A percentile compares a stretch with the other conserved stretches of the same genome.
Evolutionary conservation across 192 early-diverging fungal species (phyloP).

Genomic region (Chytriomyces hyalinus): DNA sequence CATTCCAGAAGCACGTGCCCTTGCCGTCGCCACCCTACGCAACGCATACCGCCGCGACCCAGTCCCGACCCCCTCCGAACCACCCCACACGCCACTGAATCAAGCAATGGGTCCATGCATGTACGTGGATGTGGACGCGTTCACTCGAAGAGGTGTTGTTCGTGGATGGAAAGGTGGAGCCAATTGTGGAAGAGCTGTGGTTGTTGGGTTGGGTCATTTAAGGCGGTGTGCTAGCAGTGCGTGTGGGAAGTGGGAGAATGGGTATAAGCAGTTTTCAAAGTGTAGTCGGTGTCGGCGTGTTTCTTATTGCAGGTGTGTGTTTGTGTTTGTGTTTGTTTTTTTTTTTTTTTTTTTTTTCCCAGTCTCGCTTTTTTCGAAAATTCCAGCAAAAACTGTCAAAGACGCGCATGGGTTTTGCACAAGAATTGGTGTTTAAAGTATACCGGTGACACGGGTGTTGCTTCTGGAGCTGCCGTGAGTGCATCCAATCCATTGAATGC

Average conservation of each 20-base stretch:
- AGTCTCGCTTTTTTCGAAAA: neutral
- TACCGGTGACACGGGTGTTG: conserved; percentile 13
- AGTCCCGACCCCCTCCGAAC: conserved; percentile 16
- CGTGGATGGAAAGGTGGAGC: neutral
- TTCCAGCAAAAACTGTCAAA: conserved; percentile 32
- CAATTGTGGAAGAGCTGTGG: neutral
- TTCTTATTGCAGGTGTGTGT: conserved; percentile 33
- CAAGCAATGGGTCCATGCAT: conserved; percentile 31
- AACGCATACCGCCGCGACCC: conserved; percentile 40
- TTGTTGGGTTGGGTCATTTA: conserved; percentile 32
- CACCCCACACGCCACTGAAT: conserved; percentile 5
- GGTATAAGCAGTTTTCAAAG: conserved; percentile 38
- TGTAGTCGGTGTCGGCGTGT: conserved; percentile 37
- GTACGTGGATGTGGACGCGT: conserved; percentile 23
- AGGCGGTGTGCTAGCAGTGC: conserved; percentile 21
- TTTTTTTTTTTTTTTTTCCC: neutral
- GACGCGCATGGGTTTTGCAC: conserved; percentile 36
- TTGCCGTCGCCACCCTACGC: conserved; percentile 17
- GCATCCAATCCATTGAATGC: neutral
- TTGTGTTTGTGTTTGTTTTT: neutral
- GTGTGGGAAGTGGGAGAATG: conserved; percentile 34
- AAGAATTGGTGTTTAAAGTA: conserved; percentile 46
- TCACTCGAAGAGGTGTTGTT: neutral
- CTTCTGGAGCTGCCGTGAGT: neutral
- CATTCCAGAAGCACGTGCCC: conserved; percentile 25